A percentile compares a stretch with the other conserved stretches of the same genome.
Evolutionary conservation across 495 filamentous ascomycete genomes (phyloP).

Genomic region (Hypoxylon rickii): DNA sequence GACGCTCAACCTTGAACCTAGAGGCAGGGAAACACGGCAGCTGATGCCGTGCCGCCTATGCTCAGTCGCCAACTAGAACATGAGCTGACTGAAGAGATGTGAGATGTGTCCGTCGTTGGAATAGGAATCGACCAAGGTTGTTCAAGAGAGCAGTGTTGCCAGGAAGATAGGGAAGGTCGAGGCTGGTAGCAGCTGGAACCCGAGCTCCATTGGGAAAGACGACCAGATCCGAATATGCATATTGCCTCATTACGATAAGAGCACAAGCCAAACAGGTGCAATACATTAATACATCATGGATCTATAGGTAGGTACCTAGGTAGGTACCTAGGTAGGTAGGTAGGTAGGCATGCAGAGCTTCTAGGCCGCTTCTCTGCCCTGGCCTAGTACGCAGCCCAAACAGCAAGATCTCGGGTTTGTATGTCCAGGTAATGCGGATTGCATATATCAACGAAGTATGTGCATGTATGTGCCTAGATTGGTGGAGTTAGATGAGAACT

Average conservation of each 20-base stretch:
- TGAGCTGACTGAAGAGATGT: slow-evolving; percentile 10
- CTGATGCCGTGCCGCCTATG: slow-evolving; percentile 20
- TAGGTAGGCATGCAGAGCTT: background rate
- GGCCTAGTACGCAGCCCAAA: background rate
- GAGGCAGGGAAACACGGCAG: slow-evolving; percentile 17
- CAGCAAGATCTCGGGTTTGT: slow-evolving; percentile 12
- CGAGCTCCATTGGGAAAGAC: slow-evolving; percentile 27
- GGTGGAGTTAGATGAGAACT: background rate
- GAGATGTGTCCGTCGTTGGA: slow-evolving; percentile 18
- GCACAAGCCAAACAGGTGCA: slow-evolving; percentile 13
- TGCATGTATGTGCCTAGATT: no score
- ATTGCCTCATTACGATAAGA: slow-evolving; percentile 18
- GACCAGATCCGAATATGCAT: slow-evolving; percentile 21
- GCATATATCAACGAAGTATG: slow-evolving; percentile 17
- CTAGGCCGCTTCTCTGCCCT: background rate
- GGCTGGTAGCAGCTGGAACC: slow-evolving; percentile 31
- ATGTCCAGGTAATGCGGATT: slow-evolving; percentile 18
- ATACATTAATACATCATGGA: slow-evolving; percentile 7
- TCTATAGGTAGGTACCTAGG: slow-evolving; percentile 1
- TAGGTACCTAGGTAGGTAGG: background rate
- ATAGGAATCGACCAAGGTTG: slow-evolving; percentile 25
- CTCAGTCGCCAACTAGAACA: slow-evolving; percentile 3
- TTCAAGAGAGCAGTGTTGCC: slow-evolving; percentile 11
- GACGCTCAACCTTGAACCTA: slow-evolving; percentile 18
- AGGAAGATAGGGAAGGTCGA: slow-evolving; percentile 27